A percentile compares a stretch with the other conserved stretches of the same genome.
Evolutionary conservation across 2,329 filamentous ascomycete species (phyloP).

Genomic region (Amesomyces nigricolor): DNA sequence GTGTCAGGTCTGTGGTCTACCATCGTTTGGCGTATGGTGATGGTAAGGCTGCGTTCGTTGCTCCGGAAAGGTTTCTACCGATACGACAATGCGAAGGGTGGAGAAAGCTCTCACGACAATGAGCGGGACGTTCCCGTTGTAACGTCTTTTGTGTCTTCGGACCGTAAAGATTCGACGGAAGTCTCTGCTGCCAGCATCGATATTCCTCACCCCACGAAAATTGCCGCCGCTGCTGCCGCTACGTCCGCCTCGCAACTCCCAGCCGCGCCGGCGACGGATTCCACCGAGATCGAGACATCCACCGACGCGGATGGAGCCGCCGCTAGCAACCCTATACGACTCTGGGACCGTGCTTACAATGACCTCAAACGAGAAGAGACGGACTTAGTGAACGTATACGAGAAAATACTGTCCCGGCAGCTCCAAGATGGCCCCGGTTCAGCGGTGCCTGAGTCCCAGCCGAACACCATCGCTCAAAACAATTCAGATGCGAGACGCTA

Average conservation of each 20-base stretch:
- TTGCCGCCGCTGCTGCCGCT: background rate
- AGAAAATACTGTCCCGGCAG: constrained; percentile 1
- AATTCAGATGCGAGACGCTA: background rate
- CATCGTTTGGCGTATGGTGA: too few relatives aligned
- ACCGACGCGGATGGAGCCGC: background rate
- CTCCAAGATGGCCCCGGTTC: constrained; percentile 2
- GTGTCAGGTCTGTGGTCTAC: too few relatives aligned
- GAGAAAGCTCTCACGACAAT: background rate
- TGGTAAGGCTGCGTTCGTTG: background rate
- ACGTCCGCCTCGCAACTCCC: background rate
- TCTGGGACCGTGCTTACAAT: constrained; percentile 9
- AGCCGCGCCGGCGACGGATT: background rate
- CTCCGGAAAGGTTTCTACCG: background rate
- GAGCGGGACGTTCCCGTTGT: background rate
- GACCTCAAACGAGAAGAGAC: constrained; percentile 12
- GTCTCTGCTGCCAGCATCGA: background rate
- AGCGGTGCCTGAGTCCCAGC: constrained; percentile 1
- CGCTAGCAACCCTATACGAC: background rate
- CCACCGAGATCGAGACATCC: background rate
- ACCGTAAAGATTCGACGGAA: background rate
- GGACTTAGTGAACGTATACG: constrained; percentile 3
- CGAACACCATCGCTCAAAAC: constrained; percentile 8
- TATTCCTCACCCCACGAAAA: background rate
- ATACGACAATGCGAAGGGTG: background rate
- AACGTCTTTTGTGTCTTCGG: background rate